Evolutionary conservation across 2,329 filamentous ascomycete species (phyloP).

Genomic region (Fusarium fujikuroi): DNA sequence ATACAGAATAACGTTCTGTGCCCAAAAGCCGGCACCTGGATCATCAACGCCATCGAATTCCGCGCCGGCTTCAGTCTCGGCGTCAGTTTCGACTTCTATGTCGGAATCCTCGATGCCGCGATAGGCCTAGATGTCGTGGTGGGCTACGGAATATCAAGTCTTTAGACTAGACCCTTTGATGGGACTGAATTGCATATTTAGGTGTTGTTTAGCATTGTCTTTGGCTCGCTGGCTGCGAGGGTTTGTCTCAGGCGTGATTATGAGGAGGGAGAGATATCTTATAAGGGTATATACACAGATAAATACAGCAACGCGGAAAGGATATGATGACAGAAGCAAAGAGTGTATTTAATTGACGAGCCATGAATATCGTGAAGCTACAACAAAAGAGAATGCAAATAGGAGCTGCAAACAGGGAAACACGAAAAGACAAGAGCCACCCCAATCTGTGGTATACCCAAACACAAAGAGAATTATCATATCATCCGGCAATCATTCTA

Average conservation of each 20-base stretch:
- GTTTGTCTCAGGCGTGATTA: not conserved
- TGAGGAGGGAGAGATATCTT: not conserved
- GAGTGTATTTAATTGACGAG: not conserved
- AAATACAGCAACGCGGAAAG: not conserved
- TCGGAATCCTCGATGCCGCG: constrained; percentile 20
- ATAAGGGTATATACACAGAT: not conserved
- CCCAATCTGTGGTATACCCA: not conserved
- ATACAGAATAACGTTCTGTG: constrained; percentile 29
- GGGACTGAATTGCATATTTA: not conserved
- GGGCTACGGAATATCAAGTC: not conserved
- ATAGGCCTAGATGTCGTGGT: not conserved
- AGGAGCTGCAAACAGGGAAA: not conserved
- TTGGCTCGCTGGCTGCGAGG: not conserved
- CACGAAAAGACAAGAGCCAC: not conserved
- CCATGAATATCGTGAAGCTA: not conserved
- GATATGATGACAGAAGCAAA: not conserved
- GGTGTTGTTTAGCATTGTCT: not conserved
- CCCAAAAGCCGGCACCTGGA: constrained; percentile 29
- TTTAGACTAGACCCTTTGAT: not conserved
- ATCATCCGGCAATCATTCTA: constrained; percentile 28
- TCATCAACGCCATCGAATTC: constrained; percentile 22
- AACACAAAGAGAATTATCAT: not conserved
- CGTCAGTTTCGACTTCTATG: constrained; percentile 24
- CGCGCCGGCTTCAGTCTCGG: constrained; percentile 14
- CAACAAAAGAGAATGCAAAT: not conserved